Evolutionary conservation across 441 rosid genomes (phyloP).

Genomic region (Gossypium gossypioides): DNA sequence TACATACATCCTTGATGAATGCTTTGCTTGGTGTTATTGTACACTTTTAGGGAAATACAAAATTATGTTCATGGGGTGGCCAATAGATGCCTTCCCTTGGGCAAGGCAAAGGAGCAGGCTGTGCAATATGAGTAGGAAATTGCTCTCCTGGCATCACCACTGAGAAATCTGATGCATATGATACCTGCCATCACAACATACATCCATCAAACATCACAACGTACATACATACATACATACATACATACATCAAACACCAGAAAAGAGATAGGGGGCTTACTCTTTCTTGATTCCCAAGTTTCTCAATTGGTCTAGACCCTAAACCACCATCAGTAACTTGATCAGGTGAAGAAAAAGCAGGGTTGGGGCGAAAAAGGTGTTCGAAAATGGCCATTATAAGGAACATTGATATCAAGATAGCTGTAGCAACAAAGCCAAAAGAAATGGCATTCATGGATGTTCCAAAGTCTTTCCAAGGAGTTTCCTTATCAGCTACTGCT

Average conservation of each 20-base stretch:
- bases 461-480: conserved; percentile 52
- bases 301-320: conserved; percentile 24
- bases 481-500: conserved; percentile 31
- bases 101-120: conserved; percentile 82
- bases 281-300: conserved; percentile 29
- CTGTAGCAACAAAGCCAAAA: conserved; percentile 71
- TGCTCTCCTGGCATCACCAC: conserved; percentile 85
- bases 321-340: conserved; percentile 13
- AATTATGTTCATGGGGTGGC: conserved; percentile 47
- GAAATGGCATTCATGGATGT: conserved; percentile 60
- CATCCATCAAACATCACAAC: not conserved
- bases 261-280: conserved; percentile 25
- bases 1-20: not conserved
- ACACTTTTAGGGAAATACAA: conserved; percentile 20
- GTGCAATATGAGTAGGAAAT: conserved; percentile 69
- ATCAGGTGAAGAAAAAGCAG: conserved; percentile 51
- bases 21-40: not conserved
- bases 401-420: conserved; percentile 59
- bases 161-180: conserved; percentile 52
- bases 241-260: not conserved
- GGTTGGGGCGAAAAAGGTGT: conserved; percentile 49
- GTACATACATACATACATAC: not conserved
- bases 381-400: conserved; percentile 69
- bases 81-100: conserved; percentile 56
- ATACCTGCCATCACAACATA: conserved; percentile 35